Percentiles rank a stretch among this genome's conserved stretches.
Conservation (phyloP, 768 basidiomycete species). For the Pleurotus citrinopileatus region DNA sequence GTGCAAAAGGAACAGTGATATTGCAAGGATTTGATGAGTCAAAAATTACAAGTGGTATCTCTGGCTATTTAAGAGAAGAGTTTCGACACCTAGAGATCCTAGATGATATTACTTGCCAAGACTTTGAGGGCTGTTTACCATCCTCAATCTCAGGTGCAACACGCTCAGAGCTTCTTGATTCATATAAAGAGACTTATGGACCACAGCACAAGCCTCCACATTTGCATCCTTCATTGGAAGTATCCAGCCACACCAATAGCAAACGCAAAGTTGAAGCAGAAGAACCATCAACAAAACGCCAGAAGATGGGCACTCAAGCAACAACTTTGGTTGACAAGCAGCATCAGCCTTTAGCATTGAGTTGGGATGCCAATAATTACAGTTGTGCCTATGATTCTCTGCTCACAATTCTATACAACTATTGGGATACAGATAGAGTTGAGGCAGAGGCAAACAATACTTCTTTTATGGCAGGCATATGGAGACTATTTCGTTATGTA, state of each 20-base stretch:
- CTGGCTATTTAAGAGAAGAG: constrained; percentile 19
- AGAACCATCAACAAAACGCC: not conserved
- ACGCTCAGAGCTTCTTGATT: not conserved
- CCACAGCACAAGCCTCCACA: not conserved
- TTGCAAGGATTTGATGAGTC: constrained; percentile 20
- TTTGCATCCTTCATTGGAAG: too few species aligned
- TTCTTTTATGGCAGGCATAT: too few species aligned
- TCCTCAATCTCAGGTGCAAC: not conserved
- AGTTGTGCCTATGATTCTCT: not conserved
- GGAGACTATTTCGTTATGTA: too few species aligned
- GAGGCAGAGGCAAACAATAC: too few species aligned
- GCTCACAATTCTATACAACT: not conserved
- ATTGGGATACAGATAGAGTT: too few species aligned
- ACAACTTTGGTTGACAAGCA: not conserved
- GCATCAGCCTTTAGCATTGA: not conserved
- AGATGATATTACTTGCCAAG: constrained; percentile 22
- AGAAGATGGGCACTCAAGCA: not conserved
- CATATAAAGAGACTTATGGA: not conserved
- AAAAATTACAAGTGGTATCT: constrained; percentile 18
- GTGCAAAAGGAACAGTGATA: constrained; percentile 24
- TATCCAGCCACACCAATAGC: too few species aligned
- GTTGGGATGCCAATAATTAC: not conserved
- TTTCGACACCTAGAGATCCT: constrained; percentile 27
- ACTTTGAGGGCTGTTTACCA: not conserved
- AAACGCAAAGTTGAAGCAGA: too few species aligned